Percentiles rank a stretch among this genome's conserved stretches.
Conservation (phyloP, 83 land plant species). For the Picea mariana region DNA sequence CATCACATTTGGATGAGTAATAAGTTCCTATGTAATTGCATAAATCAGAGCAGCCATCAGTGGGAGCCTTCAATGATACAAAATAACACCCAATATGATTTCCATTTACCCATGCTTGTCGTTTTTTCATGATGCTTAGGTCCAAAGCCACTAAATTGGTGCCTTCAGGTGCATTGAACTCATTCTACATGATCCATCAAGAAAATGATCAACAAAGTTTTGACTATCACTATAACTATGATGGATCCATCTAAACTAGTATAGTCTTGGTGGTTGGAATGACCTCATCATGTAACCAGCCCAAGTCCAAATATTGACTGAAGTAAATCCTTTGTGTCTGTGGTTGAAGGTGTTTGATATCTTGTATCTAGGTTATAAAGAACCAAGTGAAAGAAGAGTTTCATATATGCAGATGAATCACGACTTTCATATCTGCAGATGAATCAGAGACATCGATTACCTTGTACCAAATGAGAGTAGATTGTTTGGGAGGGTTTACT, state of each 20-base stretch:
- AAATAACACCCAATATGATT: constrained; percentile 51
- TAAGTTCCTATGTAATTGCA: constrained; percentile 35
- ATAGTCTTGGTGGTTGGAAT: not conserved
- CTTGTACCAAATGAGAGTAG: constrained; percentile 29
- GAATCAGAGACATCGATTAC: constrained; percentile 3
- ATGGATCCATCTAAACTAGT: no score
- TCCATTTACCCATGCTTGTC: constrained; percentile 62
- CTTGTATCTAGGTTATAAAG: no score
- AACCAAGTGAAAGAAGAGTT: no score
- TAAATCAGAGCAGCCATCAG: constrained; percentile 20
- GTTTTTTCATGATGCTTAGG: constrained; percentile 44
- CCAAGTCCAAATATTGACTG: no score
- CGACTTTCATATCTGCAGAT: not conserved
- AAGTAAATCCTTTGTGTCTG: not conserved
- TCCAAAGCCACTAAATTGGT: constrained; percentile 29
- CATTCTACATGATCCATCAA: constrained; percentile 23
- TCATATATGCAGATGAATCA: not conserved
- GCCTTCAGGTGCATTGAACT: constrained; percentile 9
- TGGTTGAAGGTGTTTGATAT: no score
- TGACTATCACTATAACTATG: no score
- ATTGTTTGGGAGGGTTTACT: not conserved
- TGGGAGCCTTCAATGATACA: constrained; percentile 23
- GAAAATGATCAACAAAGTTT: no score
- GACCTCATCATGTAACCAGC: no score
- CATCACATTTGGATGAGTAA: constrained; percentile 8